Evolutionary conservation across 129 eudicot species (phyloP), one percentile per base, ranked within the genome.

Genomic region (Ambrosia trifida): DNA sequence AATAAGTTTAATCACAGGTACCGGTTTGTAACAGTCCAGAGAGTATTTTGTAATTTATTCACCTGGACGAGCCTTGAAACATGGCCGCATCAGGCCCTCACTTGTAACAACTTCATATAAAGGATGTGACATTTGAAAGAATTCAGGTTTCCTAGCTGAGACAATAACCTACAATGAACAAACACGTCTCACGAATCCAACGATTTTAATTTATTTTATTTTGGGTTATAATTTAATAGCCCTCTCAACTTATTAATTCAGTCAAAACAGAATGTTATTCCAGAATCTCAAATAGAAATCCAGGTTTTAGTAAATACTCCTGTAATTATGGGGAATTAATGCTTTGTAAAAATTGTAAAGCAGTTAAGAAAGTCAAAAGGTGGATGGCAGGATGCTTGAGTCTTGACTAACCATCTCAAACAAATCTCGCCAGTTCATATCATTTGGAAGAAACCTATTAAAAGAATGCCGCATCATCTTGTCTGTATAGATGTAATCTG

Each of bases 391-490:
- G 19, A 35, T 68, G 49, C 9, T 47, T 50, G 64, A 84, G 95
- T 52, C 9, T 47, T 50, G 64, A 84, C 96, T 52, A 72, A 93
- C 98, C 90, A 93, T 89, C 73, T 93, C 98, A 78, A 93, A 93
- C 12, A 93, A 83, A 80, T 93, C 96, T 80, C 95, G 84, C 98
- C 96, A 93, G 68, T 78, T 81, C 95, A 93, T 89, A 68, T 89
- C 95, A 79, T 93, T 93, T 32, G 98, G 98, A 72, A 93, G 96
- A 76, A 76, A 93, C 79, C 82, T 85, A 81, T 89, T 93, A 70
- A 93, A 93, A 52, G 98, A 93, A 79, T 93, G 95, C 60, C 77
- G 88, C 98, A 93, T 93, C 98, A 93, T 93, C 75, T 93, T 93
- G 81, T 93, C 96, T 19, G 98, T 89, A 75, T 93, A 93, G 63